Evolutionary conservation across 2,329 filamentous ascomycete genomes (phyloP), one percentile per base, ranked within the genome.

Genomic region (Fusarium clavum): DNA sequence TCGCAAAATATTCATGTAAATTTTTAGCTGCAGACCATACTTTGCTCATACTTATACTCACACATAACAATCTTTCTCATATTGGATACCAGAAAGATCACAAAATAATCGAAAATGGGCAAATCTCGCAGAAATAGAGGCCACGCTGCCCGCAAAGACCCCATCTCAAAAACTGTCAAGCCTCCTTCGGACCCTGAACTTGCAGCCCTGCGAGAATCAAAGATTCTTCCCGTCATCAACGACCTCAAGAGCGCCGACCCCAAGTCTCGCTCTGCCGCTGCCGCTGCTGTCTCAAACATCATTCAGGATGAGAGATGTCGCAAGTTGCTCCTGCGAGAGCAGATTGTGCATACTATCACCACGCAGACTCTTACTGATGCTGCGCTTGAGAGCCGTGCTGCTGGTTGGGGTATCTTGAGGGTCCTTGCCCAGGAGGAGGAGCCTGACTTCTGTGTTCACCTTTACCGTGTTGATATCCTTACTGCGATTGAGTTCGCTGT

Each of bases 391-490:
- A 88, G 88, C 72, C 84, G 87, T 49, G 87, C 88, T 45, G 87
- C 89, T 22, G 90, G 88, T n/a, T 92, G 90, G 90, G 86, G 87
- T 14, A 90, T 91, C 69, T 80, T 92, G 55, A 84, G 86, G 69
- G 84, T 88, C 44, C 81, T 92, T 56, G 87, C 86, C 4, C 81
- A 87, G 67, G 86, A 90, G 74, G 90, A 92, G 76, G 89, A 90
- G 71, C 81, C 86, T 14, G 90, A 91, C 73, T 91, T 92, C 63
- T 90, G 88, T 67, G 81, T 92, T 22, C 89, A 92, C 71, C 77
- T 92, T 61, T 91, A 86, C 73, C 82, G 90, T 45, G 81, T 87
- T 29, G 89, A 91, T 76, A 78, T 91, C 16, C 74, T 92, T 63
- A 88, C 86, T 29, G 87, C 89, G 22, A 83, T 91, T 61, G 84